phyloP scores from a whole-genome alignment of 768 basidiomycete genomes.

The Termitomyces sp. region DNA sequence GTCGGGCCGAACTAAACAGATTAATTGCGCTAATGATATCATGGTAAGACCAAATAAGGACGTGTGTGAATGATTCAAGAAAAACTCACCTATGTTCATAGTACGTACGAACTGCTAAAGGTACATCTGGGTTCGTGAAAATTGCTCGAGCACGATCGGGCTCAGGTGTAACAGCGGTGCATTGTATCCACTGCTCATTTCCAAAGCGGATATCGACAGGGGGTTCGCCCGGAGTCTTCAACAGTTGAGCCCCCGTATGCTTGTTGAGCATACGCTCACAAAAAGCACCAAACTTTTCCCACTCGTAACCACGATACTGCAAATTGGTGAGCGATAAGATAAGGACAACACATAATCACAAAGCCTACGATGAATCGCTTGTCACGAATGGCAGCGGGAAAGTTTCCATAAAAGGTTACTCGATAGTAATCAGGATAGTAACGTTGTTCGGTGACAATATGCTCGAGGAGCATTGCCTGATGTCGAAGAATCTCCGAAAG shows the following conservation, averaged over 20 bases:
- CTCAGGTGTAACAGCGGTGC: slow-evolving; percentile 81
- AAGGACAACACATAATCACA: slow-evolving; percentile 16
- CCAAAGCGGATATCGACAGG: slow-evolving; percentile 78
- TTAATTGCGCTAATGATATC: slow-evolving; percentile 63
- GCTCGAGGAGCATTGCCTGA: slow-evolving; percentile 83
- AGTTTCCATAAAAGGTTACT: slow-evolving; percentile 91
- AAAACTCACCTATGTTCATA: slow-evolving; percentile 74
- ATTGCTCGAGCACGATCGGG: slow-evolving; percentile 75
- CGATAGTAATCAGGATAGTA: slow-evolving; percentile 93
- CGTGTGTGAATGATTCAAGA: too few relatives aligned
- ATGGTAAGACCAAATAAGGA: neutral
- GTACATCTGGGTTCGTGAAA: slow-evolving; percentile 84
- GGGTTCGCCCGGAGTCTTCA: slow-evolving; percentile 74
- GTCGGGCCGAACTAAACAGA: slow-evolving; percentile 74
- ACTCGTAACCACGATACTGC: slow-evolving; percentile 91
- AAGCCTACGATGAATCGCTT: slow-evolving; percentile 85
- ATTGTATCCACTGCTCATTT: slow-evolving; percentile 83
- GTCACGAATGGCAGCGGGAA: slow-evolving; percentile 78
- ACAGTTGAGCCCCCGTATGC: slow-evolving; percentile 78
- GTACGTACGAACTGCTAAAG: slow-evolving; percentile 74
- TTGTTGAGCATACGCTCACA: slow-evolving; percentile 92
- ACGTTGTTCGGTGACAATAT: slow-evolving; percentile 78
- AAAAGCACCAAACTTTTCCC: slow-evolving; percentile 90
- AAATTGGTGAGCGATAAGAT: slow-evolving; percentile 8
- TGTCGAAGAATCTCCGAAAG: slow-evolving; percentile 84